phyloP scores from a whole-genome alignment of 768 basidiomycete species.

The Collybia mongolica region DNA sequence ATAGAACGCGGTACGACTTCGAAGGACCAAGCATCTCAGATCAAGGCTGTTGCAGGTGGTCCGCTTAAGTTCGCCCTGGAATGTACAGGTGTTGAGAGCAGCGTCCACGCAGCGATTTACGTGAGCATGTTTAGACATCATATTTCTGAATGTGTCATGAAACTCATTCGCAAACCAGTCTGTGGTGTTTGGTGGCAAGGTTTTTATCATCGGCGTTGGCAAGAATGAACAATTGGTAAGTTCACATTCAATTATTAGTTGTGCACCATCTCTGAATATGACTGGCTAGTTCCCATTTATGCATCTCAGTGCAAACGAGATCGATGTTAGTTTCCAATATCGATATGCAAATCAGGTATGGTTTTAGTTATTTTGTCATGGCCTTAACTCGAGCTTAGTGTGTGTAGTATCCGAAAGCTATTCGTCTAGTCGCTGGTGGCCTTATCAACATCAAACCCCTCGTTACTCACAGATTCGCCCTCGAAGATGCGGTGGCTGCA shows the following conservation, averaged over 20 bases:
- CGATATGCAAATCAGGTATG: constrained; percentile 63
- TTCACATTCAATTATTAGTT: neutral
- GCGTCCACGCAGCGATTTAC: constrained; percentile 57
- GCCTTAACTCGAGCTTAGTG: neutral
- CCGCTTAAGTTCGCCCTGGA: constrained; percentile 55
- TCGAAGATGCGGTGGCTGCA: constrained; percentile 74
- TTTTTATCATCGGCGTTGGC: constrained; percentile 71
- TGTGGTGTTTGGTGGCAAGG: constrained; percentile 63
- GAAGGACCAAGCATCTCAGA: constrained; percentile 49
- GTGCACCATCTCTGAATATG: neutral
- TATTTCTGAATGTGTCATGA: neutral
- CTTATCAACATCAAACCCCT: constrained; percentile 74
- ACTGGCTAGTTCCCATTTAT: constrained; percentile 61
- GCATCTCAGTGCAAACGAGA: constrained; percentile 70
- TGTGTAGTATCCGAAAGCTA: constrained; percentile 75
- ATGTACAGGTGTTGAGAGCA: constrained; percentile 64
- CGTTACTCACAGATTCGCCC: constrained; percentile 71
- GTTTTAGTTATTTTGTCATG: neutral
- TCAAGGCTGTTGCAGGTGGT: constrained; percentile 51
- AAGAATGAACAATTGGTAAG: constrained; percentile 59
- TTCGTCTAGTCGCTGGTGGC: constrained; percentile 75
- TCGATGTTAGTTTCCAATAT: constrained; percentile 68
- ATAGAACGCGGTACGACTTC: constrained; percentile 45
- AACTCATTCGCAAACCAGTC: constrained; percentile 36
- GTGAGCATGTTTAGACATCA: constrained; percentile 29